Conservation (phyloP, 2,329 filamentous ascomycete genomes). For the Lizonia empirigonia region DNA sequence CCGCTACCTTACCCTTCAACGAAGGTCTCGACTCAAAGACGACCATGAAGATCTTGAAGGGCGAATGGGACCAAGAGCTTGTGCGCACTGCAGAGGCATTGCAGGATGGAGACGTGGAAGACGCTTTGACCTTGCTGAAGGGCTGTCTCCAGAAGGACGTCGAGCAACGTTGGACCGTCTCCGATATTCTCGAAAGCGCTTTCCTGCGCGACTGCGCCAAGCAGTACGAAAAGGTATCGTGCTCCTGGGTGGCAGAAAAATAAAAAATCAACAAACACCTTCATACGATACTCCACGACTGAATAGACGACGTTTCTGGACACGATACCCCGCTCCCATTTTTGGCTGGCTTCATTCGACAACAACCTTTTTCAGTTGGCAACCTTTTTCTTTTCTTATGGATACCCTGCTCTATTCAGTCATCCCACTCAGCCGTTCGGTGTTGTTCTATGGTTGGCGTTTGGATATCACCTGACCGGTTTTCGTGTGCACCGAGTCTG, state of each 20-base stretch:
- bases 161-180: constrained; percentile 62
- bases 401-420: constrained; percentile 31
- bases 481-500: not conserved
- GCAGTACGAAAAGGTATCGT: constrained; percentile 35
- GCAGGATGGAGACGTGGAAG: constrained; percentile 45
- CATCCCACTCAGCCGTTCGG: constrained; percentile 12
- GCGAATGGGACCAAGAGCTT: constrained; percentile 62
- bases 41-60: constrained; percentile 63
- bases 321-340: constrained; percentile 32
- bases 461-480: not conserved
- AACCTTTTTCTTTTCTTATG: constrained; percentile 12
- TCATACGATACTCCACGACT: not conserved
- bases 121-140: constrained; percentile 62
- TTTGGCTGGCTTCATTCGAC: constrained; percentile 6
- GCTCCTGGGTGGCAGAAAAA: constrained; percentile 36
- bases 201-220: constrained; percentile 57
- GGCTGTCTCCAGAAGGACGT: constrained; percentile 65
- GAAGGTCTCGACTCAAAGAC: constrained; percentile 64
- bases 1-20: constrained; percentile 66
- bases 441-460: not conserved
- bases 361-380: not conserved
- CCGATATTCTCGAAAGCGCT: constrained; percentile 59
- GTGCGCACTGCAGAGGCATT: constrained; percentile 54
- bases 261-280: constrained; percentile 14
- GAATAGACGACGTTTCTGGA: constrained; percentile 23